These are phyloP conservation scores for Phytophthora quininea DNA, from an alignment of 352 stramenopile genomes.

Conservation along the genomic window DNA sequence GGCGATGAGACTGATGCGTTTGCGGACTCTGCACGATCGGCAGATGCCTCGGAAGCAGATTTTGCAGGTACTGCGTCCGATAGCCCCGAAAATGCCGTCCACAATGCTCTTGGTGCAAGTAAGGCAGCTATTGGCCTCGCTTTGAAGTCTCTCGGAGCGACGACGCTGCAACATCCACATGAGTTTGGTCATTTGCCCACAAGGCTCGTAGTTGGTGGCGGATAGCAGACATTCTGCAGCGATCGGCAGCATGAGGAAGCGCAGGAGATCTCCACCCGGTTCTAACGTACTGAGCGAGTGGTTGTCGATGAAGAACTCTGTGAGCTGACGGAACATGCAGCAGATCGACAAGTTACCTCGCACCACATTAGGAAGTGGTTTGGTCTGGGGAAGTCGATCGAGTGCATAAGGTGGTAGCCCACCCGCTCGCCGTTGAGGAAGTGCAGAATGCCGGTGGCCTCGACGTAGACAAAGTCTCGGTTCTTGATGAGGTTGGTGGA, in stretches of 20 bases:
- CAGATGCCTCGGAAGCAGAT: constrained; percentile 33
- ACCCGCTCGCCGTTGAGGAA: constrained; percentile 45
- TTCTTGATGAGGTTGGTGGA: constrained; percentile 52
- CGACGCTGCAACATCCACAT: constrained; percentile 23
- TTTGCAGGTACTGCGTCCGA: constrained; percentile 25
- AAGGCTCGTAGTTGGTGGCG: constrained; percentile 23
- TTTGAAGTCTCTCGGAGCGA: neutral
- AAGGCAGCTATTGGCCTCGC: neutral
- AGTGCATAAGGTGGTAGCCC: constrained; percentile 67
- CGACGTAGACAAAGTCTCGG: constrained; percentile 62
- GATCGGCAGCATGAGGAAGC: constrained; percentile 30
- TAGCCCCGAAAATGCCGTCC: constrained; percentile 5
- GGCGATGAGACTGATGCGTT: constrained; percentile 46
- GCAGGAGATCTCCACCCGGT: constrained; percentile 22
- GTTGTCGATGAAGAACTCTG: constrained; percentile 21
- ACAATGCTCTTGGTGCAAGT: constrained; percentile 11
- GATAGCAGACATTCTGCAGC: constrained; percentile 31
- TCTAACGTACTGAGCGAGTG: constrained; percentile 20
- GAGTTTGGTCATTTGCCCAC: constrained; percentile 31
- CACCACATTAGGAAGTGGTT: constrained; percentile 26
- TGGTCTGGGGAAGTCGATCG: constrained; percentile 43
- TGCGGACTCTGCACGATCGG: constrained; percentile 27
- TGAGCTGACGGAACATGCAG: constrained; percentile 36
- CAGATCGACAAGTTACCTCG: constrained; percentile 52
- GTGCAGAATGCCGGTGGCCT: constrained; percentile 45